These are phyloP conservation scores for Periglandula ipomoeae DNA, from an alignment of 2,329 filamentous ascomycete species.

Conservation along the genomic window DNA sequence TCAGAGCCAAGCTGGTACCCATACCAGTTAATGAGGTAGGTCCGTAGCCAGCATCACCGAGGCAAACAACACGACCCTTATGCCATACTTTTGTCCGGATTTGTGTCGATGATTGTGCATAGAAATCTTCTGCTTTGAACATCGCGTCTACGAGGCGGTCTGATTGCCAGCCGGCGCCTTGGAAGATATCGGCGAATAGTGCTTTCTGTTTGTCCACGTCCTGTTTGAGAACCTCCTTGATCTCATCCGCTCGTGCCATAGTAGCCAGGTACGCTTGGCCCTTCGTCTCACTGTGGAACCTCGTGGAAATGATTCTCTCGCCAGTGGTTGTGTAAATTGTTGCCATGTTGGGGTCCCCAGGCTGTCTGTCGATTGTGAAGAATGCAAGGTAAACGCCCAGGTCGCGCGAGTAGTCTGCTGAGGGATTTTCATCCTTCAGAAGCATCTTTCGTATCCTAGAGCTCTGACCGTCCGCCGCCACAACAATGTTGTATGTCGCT, in stretches of 20 bases:
- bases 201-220: constrained; percentile 21
- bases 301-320: constrained; percentile 24
- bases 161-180: constrained; percentile 36
- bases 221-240: constrained; percentile 13
- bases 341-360: constrained; percentile 13
- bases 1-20: constrained; percentile 36
- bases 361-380: constrained; percentile 27
- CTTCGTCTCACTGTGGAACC: constrained; percentile 15
- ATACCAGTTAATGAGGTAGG: constrained; percentile 38
- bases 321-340: constrained; percentile 23
- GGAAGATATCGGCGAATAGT: constrained; percentile 27
- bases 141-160: constrained; percentile 24
- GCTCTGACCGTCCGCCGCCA: constrained; percentile 43
- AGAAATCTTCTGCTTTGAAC: constrained; percentile 33
- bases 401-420: constrained; percentile 5
- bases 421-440: constrained; percentile 21
- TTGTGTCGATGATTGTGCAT: constrained; percentile 31
- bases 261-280: constrained; percentile 14
- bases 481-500: constrained; percentile 38
- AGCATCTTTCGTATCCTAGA: constrained; percentile 9
- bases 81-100: constrained; percentile 31
- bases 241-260: constrained; percentile 15
- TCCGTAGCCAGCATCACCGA: constrained; percentile 41
- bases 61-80: constrained; percentile 28
- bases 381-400: constrained; percentile 25